Evolutionary conservation across 1,284 basidiomycete species (phyloP).

Genomic region (Pyrrhoderma lamaoense): DNA sequence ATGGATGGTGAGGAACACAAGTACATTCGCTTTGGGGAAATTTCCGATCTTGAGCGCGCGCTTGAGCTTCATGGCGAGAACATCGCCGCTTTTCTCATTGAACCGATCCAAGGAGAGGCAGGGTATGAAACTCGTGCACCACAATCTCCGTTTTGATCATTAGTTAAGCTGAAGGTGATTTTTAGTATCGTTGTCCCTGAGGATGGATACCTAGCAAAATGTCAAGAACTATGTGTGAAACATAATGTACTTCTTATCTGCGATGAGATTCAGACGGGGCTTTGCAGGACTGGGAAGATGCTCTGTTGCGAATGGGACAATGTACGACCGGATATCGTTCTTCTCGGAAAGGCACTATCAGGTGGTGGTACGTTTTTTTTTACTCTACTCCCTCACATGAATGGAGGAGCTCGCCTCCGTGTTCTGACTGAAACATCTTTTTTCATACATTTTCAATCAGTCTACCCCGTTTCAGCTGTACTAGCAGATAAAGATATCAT

Average conservation of each 20-base stretch:
- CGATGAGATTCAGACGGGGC: slow-evolving; percentile 95
- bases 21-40: slow-evolving; percentile 75
- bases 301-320: slow-evolving; percentile 85
- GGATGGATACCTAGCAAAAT: slow-evolving; percentile 77
- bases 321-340: slow-evolving; percentile 87
- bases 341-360: slow-evolving; percentile 93
- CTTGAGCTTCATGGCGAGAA: slow-evolving; percentile 78
- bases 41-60: slow-evolving; percentile 78
- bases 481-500: slow-evolving; percentile 87
- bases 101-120: slow-evolving; percentile 98
- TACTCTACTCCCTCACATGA: not conserved
- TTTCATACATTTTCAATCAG: slow-evolving; percentile 30
- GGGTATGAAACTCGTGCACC: slow-evolving; percentile 51
- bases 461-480: slow-evolving; percentile 95
- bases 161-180: slow-evolving; percentile 10
- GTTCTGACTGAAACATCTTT: no score
- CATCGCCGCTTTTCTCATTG: slow-evolving; percentile 90
- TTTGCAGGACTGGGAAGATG: slow-evolving; percentile 82
- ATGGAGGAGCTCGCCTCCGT: no score
- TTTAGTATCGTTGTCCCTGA: slow-evolving; percentile 85
- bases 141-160: not conserved
- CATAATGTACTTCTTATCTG: slow-evolving; percentile 94
- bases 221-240: slow-evolving; percentile 82
- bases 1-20: slow-evolving; percentile 41
- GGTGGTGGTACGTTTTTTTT: slow-evolving; percentile 62